These are phyloP conservation scores for Lentinula sp. DNA, from an alignment of 768 basidiomycete species.

Conservation along the genomic window DNA sequence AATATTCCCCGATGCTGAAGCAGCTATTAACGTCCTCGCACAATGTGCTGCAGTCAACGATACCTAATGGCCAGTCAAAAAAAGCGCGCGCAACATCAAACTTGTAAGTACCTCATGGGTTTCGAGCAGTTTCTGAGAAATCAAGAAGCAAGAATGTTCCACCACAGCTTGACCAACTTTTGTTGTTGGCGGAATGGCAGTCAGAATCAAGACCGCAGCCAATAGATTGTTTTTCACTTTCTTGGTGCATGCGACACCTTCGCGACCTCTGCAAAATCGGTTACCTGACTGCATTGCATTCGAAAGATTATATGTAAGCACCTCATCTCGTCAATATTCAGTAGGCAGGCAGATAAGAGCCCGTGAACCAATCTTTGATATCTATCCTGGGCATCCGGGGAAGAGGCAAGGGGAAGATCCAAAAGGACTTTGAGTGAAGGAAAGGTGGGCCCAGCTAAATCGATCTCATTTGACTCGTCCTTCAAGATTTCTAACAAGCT, in stretches of 20 bases:
- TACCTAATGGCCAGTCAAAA: constrained; percentile 34
- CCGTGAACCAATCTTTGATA: constrained; percentile 68
- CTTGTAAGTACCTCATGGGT: constrained; percentile 48
- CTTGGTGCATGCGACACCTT: constrained; percentile 66
- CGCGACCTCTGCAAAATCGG: constrained; percentile 55
- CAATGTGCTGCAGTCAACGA: constrained; percentile 88
- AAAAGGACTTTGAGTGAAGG: constrained; percentile 75
- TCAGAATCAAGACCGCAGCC: constrained; percentile 79
- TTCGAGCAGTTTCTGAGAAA: constrained; percentile 74
- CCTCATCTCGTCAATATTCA: constrained; percentile 92
- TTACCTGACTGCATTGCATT: neutral
- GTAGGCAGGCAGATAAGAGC: constrained; percentile 76
- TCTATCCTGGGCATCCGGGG: constrained; percentile 37
- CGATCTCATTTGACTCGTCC: constrained; percentile 76
- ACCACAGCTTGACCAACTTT: constrained; percentile 69
- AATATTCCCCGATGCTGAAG: constrained; percentile 60
- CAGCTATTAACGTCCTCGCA: constrained; percentile 72
- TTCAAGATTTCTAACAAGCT: constrained; percentile 61
- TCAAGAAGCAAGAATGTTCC: constrained; percentile 80
- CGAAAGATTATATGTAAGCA: constrained; percentile 24
- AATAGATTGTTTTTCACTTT: constrained; percentile 91
- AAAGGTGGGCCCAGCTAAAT: constrained; percentile 75
- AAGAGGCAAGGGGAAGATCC: constrained; percentile 37
- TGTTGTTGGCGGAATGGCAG: constrained; percentile 61
- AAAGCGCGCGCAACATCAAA: neutral